Conservation (phyloP, 2,329 filamentous ascomycete species). For the Phoma herbarum region DNA sequence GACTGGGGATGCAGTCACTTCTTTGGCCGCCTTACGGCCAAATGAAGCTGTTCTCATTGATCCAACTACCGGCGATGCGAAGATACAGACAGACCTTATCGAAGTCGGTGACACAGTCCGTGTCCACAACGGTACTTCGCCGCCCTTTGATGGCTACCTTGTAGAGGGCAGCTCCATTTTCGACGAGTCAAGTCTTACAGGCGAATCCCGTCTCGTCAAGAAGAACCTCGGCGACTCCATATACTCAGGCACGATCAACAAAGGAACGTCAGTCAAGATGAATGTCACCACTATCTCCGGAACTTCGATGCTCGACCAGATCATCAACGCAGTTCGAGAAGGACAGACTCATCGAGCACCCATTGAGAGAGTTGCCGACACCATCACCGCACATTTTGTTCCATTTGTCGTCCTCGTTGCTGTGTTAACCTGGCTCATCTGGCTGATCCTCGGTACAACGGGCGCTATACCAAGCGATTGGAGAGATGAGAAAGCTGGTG, state of each 20-base stretch:
- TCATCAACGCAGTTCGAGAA: constrained; percentile 78
- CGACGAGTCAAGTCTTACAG: constrained; percentile 90
- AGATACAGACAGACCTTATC: constrained; percentile 72
- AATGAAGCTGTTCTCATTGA: constrained; percentile 76
- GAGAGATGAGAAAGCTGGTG: constrained; percentile 63
- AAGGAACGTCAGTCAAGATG: constrained; percentile 68
- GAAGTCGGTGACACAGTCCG: constrained; percentile 66
- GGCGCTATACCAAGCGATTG: constrained; percentile 66
- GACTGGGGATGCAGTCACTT: constrained; percentile 84
- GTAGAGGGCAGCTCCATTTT: constrained; percentile 69
- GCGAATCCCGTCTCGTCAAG: constrained; percentile 73
- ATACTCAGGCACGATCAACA: constrained; percentile 79
- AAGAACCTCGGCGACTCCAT: constrained; percentile 71
- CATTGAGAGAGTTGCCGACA: constrained; percentile 77
- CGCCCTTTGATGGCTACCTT: constrained; percentile 80
- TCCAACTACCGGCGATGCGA: constrained; percentile 49
- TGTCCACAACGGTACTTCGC: constrained; percentile 80
- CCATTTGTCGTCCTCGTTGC: constrained; percentile 75
- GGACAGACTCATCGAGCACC: constrained; percentile 79
- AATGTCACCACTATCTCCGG: constrained; percentile 71
- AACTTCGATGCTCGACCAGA: constrained; percentile 80
- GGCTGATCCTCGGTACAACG: constrained; percentile 71
- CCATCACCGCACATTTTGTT: constrained; percentile 79
- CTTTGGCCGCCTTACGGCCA: constrained; percentile 79
- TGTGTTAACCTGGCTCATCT: constrained; percentile 74